A percentile compares a stretch with the other conserved stretches of the same genome.
phyloP scores from a whole-genome alignment of 208 protist genomes.

The Novymonas esmeraldas region DNA sequence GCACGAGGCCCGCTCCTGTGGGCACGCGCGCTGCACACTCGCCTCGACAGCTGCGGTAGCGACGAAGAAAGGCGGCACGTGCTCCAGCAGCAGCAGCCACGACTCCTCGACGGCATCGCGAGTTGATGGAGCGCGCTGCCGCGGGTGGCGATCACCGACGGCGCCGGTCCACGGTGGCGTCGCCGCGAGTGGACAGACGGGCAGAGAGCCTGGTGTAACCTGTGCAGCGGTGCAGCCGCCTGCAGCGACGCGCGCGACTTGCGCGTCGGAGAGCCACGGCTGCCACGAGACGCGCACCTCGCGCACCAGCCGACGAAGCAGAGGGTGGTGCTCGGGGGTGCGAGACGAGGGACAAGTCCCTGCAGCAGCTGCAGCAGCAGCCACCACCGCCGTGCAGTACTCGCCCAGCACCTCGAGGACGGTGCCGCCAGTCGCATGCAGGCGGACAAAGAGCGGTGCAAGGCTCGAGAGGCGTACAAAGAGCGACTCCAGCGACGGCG shows the following conservation, averaged over 20 bases:
- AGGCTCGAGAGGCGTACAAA: background rate
- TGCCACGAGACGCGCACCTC: constrained; percentile 22
- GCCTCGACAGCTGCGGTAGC: background rate
- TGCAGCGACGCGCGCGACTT: constrained; percentile 2
- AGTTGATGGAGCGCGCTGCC: no score
- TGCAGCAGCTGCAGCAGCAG: background rate
- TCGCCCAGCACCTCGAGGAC: background rate
- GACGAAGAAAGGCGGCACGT: constrained; percentile 21
- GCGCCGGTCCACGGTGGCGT: no score
- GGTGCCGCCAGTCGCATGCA: background rate
- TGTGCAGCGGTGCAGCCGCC: no score
- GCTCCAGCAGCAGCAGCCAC: constrained; percentile 14
- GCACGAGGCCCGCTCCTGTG: background rate
- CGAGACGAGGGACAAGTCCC: no score
- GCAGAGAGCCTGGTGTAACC: no score
- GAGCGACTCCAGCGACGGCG: background rate
- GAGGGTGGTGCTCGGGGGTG: background rate
- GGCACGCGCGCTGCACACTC: background rate
- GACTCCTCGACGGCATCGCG: no score
- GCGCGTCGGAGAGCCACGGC: constrained; percentile 10
- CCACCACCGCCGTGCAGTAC: background rate
- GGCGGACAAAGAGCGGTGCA: constrained; percentile 10
- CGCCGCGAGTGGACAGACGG: no score
- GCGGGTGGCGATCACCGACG: no score
- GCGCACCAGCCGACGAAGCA: constrained; percentile 7